phyloP scores from a whole-genome alignment of 495 filamentous ascomycete genomes.

The Hypoxylon subgilvum region DNA sequence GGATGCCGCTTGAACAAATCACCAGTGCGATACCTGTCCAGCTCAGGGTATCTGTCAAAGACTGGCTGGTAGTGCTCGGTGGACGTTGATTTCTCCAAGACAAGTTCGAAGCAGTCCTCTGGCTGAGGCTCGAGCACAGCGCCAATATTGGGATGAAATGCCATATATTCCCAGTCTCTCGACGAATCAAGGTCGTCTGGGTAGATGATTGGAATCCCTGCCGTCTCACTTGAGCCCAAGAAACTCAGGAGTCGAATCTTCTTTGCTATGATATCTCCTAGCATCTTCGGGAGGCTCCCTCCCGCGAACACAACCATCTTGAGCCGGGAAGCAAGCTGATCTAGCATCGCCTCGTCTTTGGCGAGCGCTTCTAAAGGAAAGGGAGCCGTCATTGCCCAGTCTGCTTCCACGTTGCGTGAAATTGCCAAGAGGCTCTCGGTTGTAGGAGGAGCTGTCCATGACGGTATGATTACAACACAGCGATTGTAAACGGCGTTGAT shows the following conservation, averaged over 20 bases:
- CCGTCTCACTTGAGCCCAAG: constrained; percentile 45
- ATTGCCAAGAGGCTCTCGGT: not conserved
- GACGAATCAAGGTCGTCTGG: constrained; percentile 2
- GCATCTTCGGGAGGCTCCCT: constrained; percentile 35
- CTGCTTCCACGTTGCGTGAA: constrained; percentile 29
- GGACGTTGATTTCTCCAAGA: constrained; percentile 18
- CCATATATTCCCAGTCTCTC: constrained; percentile 45
- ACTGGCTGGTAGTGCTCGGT: not conserved
- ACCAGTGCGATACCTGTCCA: constrained; percentile 45
- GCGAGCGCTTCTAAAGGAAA: constrained; percentile 22
- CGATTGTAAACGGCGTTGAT: not conserved
- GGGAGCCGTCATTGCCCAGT: constrained; percentile 16
- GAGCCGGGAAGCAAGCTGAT: constrained; percentile 42
- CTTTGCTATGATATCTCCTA: constrained; percentile 46
- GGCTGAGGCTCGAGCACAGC: constrained; percentile 43
- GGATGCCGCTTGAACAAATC: constrained; percentile 58
- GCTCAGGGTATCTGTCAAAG: not conserved
- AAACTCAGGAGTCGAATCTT: constrained; percentile 43
- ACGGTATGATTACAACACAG: not conserved
- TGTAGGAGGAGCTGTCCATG: not conserved
- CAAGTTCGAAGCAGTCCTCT: constrained; percentile 51
- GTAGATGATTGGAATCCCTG: constrained; percentile 40
- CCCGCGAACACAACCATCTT: constrained; percentile 41
- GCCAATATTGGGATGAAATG: constrained; percentile 45
- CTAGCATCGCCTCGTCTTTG: constrained; percentile 41